Evolutionary conservation across 179 eudicot species (phyloP).

Genomic region (Silene coronaria): DNA sequence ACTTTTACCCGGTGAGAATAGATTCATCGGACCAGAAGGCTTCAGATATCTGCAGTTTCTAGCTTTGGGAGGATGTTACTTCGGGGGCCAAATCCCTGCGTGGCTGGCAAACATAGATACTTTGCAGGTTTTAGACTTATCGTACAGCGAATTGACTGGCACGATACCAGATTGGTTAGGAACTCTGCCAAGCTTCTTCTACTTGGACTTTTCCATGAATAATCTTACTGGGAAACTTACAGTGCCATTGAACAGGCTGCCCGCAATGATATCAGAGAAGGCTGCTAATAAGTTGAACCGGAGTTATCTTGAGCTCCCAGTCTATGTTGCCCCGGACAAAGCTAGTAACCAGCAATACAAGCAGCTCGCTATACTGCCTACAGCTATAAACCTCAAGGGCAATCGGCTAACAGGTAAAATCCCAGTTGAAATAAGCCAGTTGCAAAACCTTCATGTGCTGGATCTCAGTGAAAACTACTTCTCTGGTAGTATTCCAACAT

Average conservation of each 20-base stretch:
- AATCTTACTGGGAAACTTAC: slow-evolving; percentile 55
- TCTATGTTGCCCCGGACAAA: slow-evolving; percentile 57
- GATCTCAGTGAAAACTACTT: slow-evolving; percentile 66
- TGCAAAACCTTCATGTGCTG: slow-evolving; percentile 49
- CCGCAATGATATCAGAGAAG: slow-evolving; percentile 38
- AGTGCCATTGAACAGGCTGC: slow-evolving; percentile 35
- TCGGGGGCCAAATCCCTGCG: slow-evolving; percentile 53
- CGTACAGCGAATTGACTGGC: slow-evolving; percentile 48
- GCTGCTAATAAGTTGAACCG: slow-evolving; percentile 32
- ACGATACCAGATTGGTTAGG: slow-evolving; percentile 60
- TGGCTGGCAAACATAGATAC: slow-evolving; percentile 49
- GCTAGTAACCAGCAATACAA: slow-evolving; percentile 48
- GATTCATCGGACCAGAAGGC: slow-evolving; percentile 26
- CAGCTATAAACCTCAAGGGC: slow-evolving; percentile 53
- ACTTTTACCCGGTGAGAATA: slow-evolving; percentile 36
- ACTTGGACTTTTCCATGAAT: slow-evolving; percentile 61
- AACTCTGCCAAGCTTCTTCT: slow-evolving; percentile 55
- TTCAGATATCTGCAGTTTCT: slow-evolving; percentile 53
- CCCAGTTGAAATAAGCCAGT: slow-evolving; percentile 51
- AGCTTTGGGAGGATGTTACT: slow-evolving; percentile 60
- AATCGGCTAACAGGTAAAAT: slow-evolving; percentile 56
- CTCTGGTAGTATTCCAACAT: slow-evolving; percentile 61
- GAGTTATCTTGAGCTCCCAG: slow-evolving; percentile 57
- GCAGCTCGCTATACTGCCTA: slow-evolving; percentile 63
- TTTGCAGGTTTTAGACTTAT: slow-evolving; percentile 61